Evolutionary conservation across 148 eudicot genomes (phyloP).

Genomic region (Pouteria glomerata): DNA sequence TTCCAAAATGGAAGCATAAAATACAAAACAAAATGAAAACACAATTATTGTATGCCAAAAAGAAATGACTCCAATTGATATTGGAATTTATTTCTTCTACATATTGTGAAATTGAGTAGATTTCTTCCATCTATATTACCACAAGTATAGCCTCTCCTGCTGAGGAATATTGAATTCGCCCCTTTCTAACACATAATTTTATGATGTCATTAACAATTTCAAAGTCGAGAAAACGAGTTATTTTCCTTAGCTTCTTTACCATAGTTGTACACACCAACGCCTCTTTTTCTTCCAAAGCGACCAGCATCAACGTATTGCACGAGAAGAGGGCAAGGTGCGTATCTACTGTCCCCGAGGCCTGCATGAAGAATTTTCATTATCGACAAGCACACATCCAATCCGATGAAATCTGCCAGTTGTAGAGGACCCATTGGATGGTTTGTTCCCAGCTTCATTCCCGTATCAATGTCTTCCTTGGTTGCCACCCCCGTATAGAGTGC

Average conservation of each 20-base stretch:
- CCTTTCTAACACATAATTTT: not conserved
- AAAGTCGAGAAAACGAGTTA: conserved; percentile 39
- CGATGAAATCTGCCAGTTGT: conserved; percentile 88
- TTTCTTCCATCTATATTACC: not conserved
- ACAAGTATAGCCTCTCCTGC: not conserved
- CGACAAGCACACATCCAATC: conserved; percentile 87
- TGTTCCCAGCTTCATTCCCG: conserved; percentile 89
- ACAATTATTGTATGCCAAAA: too few relatives aligned
- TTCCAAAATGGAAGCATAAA: too few relatives aligned
- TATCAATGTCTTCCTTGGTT: conserved; percentile 85
- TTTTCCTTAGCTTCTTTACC: conserved; percentile 26
- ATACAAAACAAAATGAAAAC: too few relatives aligned
- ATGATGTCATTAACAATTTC: conserved; percentile 2
- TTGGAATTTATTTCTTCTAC: too few relatives aligned
- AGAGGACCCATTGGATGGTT: conserved; percentile 94
- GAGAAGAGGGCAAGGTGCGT: conserved; percentile 86
- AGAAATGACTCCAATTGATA: too few relatives aligned
- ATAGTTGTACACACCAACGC: conserved; percentile 73
- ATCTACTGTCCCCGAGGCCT: conserved; percentile 80
- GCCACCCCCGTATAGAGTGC: conserved; percentile 86
- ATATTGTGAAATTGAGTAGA: too few relatives aligned
- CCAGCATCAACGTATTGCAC: conserved; percentile 92
- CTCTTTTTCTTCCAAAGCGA: conserved; percentile 72
- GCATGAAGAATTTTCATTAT: conserved; percentile 72
- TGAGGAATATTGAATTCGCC: not conserved